These are phyloP conservation scores for Xylariaceae sp. DNA, from an alignment of 2,329 filamentous ascomycete species.

Conservation along the genomic window DNA sequence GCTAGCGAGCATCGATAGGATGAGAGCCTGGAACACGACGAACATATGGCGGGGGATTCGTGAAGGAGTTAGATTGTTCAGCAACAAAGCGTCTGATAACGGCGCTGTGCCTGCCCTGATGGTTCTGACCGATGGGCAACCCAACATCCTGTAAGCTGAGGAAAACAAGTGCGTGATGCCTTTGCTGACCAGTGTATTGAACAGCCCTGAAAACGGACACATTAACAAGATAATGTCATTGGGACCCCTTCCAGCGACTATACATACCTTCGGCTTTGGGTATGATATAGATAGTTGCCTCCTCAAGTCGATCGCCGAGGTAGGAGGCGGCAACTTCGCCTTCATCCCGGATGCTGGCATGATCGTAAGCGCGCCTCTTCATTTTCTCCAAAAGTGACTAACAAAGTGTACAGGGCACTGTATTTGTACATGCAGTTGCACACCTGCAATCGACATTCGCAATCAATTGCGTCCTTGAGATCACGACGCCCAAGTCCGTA, in stretches of 20 bases:
- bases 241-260: slow-evolving; percentile 36
- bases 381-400: background rate
- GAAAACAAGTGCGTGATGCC: background rate
- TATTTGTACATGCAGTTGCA: slow-evolving; percentile 58
- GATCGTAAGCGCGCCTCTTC: slow-evolving; percentile 38
- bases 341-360: slow-evolving; percentile 61
- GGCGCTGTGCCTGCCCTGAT: slow-evolving; percentile 45
- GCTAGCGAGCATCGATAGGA: slow-evolving; percentile 36
- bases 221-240: slow-evolving; percentile 46
- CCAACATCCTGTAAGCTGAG: slow-evolving; percentile 44
- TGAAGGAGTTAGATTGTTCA: slow-evolving; percentile 46
- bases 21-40: slow-evolving; percentile 37
- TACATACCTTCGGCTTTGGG: slow-evolving; percentile 53
- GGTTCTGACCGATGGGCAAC: slow-evolving; percentile 51
- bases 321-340: slow-evolving; percentile 52
- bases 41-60: slow-evolving; percentile 57
- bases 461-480: slow-evolving; percentile 37
- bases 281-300: slow-evolving; percentile 46
- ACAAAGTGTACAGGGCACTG: slow-evolving; percentile 46
- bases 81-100: slow-evolving; percentile 20
- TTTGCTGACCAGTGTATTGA: too few species aligned
- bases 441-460: slow-evolving; percentile 58
- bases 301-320: slow-evolving; percentile 56
- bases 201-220: slow-evolving; percentile 48
- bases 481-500: slow-evolving; percentile 43